Base-by-base conservation (phyloP, 257 asterid genomes). In the Solanum peruvianum region DNA sequence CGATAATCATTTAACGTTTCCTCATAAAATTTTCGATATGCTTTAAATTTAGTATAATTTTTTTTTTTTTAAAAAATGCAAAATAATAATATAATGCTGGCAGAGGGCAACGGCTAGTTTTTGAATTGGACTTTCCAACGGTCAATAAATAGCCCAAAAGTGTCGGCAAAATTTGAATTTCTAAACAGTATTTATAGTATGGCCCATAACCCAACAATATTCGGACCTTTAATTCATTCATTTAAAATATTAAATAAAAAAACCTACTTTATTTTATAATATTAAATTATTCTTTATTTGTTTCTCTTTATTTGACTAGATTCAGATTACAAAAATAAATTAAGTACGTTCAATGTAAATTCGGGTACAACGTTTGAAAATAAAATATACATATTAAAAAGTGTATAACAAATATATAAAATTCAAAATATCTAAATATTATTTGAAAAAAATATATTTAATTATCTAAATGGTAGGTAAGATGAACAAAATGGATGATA, bases 41-140 rank as follows among this genome's bases (percentile, higher is more conserved):
- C 20, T 66, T 15, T 27, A 67, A 56, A 18, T 6, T 18, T 2
- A 18, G 23, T 52, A 52, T 52, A 3, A 16, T 16, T 70, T 16
- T 70, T 49, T 6, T 70, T 0, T 58, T 60, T 58, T 23, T 4
- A 0, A 27, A 25, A 0, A 27, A 25, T 14, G 41, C 41, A 78
- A 78, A 41, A 78, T 44, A 78, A 39, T 21, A 37, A 45, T 25
- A 25, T 25, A 78, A 45, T 3, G 84, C 78, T 84, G 87, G 42
- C 80, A 84, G 12, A 52, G 42, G 31, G 29, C 44, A 84, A 84
- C 87, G 87, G 87, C 87, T 84, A 84, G 87, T 80, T 84, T 60
- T 84, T 41, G 80, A 67, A 84, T 41, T 66, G 37, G 44, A 84
- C 13, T 4, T 77, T 25, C 66, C 66, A 84, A 84, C 87, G 87